A percentile compares a stretch with the other conserved stretches of the same genome.
These are phyloP conservation scores for Pythium vanterpoolii DNA, from an alignment of 352 stramenopile species.

Conservation along the genomic window DNA sequence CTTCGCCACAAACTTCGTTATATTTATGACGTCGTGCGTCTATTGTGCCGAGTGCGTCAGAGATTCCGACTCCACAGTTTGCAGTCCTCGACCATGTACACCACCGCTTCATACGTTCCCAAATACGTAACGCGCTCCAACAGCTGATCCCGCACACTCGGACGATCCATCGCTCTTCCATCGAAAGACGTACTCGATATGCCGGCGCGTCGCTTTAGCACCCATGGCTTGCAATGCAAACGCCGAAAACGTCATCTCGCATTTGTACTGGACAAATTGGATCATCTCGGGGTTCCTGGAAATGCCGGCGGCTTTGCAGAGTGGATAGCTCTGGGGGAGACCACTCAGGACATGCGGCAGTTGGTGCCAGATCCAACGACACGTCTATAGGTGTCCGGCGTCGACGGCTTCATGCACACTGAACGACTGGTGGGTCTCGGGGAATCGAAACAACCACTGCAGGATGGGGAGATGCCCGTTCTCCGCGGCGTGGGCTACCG, in stretches of 20 bases:
- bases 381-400: background rate
- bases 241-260: background rate
- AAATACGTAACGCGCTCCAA: background rate
- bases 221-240: background rate
- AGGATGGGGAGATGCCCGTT: slow-evolving; percentile 3
- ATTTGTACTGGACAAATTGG: background rate
- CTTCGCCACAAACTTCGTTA: background rate
- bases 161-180: background rate
- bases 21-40: background rate
- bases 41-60: background rate
- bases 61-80: background rate
- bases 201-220: background rate
- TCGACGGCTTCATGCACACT: background rate
- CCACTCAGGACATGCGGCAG: background rate
- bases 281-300: background rate
- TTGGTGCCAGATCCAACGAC: background rate
- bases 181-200: background rate
- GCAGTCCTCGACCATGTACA: background rate
- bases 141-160: background rate
- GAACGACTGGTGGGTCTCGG: background rate
- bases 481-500: background rate
- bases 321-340: background rate
- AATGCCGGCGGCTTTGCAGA: background rate
- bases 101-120: background rate
- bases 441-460: slow-evolving; percentile 12